These are phyloP conservation scores for Coelastrella sp. DNA, from an alignment of 139 green algal genomes.

Conservation along the genomic window DNA sequence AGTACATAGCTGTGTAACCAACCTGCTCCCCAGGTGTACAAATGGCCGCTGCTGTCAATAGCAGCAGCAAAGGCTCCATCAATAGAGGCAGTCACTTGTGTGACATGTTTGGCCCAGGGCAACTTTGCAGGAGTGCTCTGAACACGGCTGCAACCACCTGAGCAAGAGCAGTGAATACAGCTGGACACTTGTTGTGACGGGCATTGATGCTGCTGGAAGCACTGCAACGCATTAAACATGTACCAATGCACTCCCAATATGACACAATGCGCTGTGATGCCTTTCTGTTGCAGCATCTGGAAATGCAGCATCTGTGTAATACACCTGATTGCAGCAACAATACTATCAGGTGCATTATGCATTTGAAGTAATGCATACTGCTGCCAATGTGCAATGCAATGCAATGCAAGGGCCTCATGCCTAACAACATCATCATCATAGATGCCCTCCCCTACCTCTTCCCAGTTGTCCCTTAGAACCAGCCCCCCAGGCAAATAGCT, in stretches of 20 bases:
- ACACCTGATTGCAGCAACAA: too few relatives aligned
- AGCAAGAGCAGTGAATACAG: not conserved
- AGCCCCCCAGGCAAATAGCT: slow-evolving; percentile 25
- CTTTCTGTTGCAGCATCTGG: too few relatives aligned
- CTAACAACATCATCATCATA: not conserved
- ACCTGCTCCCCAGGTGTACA: slow-evolving; percentile 48
- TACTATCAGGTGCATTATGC: too few relatives aligned
- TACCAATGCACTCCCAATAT: too few relatives aligned
- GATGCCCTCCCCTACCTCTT: not conserved
- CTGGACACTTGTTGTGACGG: not conserved
- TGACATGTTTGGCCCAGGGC: slow-evolving; percentile 20
- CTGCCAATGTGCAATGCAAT: too few relatives aligned
- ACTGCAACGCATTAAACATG: too few relatives aligned
- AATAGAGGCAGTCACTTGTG: not conserved
- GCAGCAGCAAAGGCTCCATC: slow-evolving; percentile 31
- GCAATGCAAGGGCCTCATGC: too few relatives aligned
- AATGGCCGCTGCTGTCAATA: not conserved
- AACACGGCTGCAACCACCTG: slow-evolving; percentile 29
- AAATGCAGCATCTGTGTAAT: too few relatives aligned
- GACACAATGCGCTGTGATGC: too few relatives aligned
- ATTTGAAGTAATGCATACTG: too few relatives aligned
- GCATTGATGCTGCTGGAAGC: too few relatives aligned
- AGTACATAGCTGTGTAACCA: not conserved
- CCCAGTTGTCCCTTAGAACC: slow-evolving; percentile 37
- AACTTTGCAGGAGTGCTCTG: slow-evolving; percentile 29